Base-by-base conservation (phyloP, 163 green algal genomes). In the Scenedesmus sp. region DNA sequence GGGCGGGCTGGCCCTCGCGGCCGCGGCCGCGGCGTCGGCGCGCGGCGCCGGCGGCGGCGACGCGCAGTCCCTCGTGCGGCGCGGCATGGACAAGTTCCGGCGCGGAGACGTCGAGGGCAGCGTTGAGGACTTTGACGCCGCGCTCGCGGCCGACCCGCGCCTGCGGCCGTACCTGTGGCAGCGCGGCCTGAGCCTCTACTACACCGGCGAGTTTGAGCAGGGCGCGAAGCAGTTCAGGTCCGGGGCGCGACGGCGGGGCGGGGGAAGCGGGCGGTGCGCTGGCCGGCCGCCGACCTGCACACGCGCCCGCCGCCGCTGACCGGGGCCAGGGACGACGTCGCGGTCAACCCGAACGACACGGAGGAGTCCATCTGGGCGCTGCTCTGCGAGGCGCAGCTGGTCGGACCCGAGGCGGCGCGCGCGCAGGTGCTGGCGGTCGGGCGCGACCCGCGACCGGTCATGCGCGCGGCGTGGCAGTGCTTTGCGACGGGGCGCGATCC, bases 141-240 rank as follows among this genome's bases (percentile, higher is more conserved):
- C 88, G 1, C 77, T 94, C 26, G 57, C 63, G 18, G 53, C 73
- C 5, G 66, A 87, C 3, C 84, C 89, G 0, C 28, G 44, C 20
- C 75, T 93, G 36, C 60, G 77, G n/a, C 89, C 91, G 4, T 93
- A 92, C 79, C 82, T 96, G 36, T 96, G 91, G 91, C 91, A 96
- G 84, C 83, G 91, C 17, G 91, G 91, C 7, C 85, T 96, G 2
- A 83, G 72, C 7, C 84, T 94, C 14, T 95, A 94, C 78, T 95
- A 95, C 63, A 33, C 89, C 29, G 70, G 72, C 2, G 42, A 77
- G 5, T 94, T 81, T 47, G 53, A 87, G 39, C 86, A 93, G 60
- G 92, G 64, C 1, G 86, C 87, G 5, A 77, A 88, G 73, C 90
- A 95, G 85, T 92, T 93, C 71, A 71, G 70, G 70, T 79, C 31